These are phyloP conservation scores for Zizania palustris DNA, from an alignment of 202 grass and related monocot genomes.

Conservation along the genomic window DNA sequence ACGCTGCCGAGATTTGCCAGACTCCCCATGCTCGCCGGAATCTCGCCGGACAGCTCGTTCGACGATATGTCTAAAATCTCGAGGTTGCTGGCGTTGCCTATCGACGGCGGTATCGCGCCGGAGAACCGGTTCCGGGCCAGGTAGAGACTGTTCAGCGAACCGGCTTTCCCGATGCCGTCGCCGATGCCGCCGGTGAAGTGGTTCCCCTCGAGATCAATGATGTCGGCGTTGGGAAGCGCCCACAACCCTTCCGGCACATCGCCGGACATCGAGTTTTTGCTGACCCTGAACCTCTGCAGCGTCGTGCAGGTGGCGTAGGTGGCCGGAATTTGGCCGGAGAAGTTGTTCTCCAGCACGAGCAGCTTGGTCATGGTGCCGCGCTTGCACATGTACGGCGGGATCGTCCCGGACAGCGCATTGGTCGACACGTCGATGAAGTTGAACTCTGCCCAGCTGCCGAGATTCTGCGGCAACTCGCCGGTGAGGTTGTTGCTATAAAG, in stretches of 20 bases:
- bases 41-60: slow-evolving; percentile 60
- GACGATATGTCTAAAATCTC: slow-evolving; percentile 51
- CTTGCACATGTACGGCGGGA: slow-evolving; percentile 88
- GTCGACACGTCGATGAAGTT: slow-evolving; percentile 86
- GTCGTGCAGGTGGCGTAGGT: slow-evolving; percentile 63
- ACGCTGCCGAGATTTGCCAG: slow-evolving; percentile 47
- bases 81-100: slow-evolving; percentile 43
- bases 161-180: slow-evolving; percentile 44
- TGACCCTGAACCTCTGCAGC: slow-evolving; percentile 60
- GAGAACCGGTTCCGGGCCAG: slow-evolving; percentile 57
- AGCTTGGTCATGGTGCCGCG: slow-evolving; percentile 61
- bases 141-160: slow-evolving; percentile 33
- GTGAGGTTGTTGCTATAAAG: slow-evolving; percentile 74
- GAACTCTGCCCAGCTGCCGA: slow-evolving; percentile 67
- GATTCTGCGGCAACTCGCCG: slow-evolving; percentile 59
- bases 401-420: slow-evolving; percentile 61
- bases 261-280: slow-evolving; percentile 66
- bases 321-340: slow-evolving; percentile 69
- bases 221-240: slow-evolving; percentile 52
- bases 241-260: slow-evolving; percentile 70
- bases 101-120: slow-evolving; percentile 57
- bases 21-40: slow-evolving; percentile 56
- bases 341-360: slow-evolving; percentile 72
- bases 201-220: slow-evolving; percentile 64
- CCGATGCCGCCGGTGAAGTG: slow-evolving; percentile 58